Conservation (phyloP, 768 basidiomycete genomes). For the Lentinula raphanica region DNA sequence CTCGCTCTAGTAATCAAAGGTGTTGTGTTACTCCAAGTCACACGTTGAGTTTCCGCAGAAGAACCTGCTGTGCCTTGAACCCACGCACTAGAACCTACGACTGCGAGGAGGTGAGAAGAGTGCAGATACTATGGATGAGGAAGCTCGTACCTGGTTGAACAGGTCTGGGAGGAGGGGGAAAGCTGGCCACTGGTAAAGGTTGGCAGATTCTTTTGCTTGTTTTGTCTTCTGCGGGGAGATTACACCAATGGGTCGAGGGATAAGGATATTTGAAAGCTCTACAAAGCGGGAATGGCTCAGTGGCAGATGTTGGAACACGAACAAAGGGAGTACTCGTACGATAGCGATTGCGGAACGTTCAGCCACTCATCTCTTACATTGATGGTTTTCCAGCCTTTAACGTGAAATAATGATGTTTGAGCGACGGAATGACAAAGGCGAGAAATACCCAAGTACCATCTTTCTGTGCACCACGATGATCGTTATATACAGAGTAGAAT, state of each 20-base stretch:
- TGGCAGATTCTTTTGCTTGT: conserved; percentile 4
- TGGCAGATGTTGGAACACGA: background rate
- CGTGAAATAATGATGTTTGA: background rate
- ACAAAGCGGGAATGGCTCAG: background rate
- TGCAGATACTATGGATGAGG: background rate
- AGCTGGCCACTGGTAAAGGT: background rate
- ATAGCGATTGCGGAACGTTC: background rate
- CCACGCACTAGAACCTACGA: conserved; percentile 2
- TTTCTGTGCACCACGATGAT: conserved; percentile 1
- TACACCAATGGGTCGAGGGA: background rate
- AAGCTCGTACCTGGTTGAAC: background rate
- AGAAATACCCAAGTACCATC: background rate
- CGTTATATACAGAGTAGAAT: background rate
- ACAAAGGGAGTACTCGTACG: background rate
- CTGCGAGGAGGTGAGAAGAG: background rate
- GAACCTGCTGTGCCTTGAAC: background rate
- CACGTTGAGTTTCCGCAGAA: background rate
- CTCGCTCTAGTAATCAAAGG: background rate
- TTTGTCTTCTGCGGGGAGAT: background rate
- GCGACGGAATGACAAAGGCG: background rate
- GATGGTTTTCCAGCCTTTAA: conserved; percentile 3
- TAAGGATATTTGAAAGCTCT: background rate
- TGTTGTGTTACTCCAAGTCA: background rate
- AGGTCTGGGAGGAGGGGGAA: background rate
- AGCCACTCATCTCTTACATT: background rate